A percentile compares a stretch with the other conserved stretches of the same genome.
Evolutionary conservation across 768 basidiomycete species (phyloP).

Genomic region (Naematelia encephala): DNA sequence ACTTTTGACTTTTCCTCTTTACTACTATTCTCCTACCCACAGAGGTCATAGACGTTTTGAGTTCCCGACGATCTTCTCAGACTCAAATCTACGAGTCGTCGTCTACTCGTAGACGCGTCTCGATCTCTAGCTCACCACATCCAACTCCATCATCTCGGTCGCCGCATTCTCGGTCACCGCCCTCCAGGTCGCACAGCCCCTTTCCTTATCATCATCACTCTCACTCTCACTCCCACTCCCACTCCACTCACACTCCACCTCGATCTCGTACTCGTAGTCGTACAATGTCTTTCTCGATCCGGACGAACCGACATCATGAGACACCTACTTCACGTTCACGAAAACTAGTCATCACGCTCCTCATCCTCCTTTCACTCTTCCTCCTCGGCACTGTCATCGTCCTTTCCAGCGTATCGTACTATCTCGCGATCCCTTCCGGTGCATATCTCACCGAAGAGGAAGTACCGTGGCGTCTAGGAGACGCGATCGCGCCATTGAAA

Average conservation of each 20-base stretch:
- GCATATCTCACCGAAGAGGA: constrained; percentile 79
- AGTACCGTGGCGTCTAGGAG: constrained; percentile 57
- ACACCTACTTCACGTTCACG: constrained; percentile 6
- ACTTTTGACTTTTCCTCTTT: too few relatives aligned
- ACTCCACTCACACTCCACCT: not conserved
- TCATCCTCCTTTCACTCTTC: constrained; percentile 67
- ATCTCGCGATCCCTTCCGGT: constrained; percentile 71
- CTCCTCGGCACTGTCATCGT: constrained; percentile 85
- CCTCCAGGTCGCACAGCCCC: too few relatives aligned
- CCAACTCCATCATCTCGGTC: not conserved
- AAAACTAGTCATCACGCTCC: constrained; percentile 54
- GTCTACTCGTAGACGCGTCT: not conserved
- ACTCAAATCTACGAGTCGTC: too few relatives aligned
- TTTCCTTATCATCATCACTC: too few relatives aligned
- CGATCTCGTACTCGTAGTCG: not conserved
- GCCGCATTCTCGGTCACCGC: not conserved
- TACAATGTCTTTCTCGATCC: constrained; percentile 4
- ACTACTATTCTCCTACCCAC: too few relatives aligned
- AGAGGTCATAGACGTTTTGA: too few relatives aligned
- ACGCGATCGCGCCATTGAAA: constrained; percentile 56
- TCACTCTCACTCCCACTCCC: not conserved
- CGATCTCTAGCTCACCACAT: not conserved
- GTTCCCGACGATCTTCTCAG: too few relatives aligned
- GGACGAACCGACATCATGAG: not conserved
- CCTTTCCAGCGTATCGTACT: constrained; percentile 84